These are phyloP conservation scores for Chondrus crispus DNA, from an alignment of 23 red algal genomes.

Conservation along the genomic window DNA sequence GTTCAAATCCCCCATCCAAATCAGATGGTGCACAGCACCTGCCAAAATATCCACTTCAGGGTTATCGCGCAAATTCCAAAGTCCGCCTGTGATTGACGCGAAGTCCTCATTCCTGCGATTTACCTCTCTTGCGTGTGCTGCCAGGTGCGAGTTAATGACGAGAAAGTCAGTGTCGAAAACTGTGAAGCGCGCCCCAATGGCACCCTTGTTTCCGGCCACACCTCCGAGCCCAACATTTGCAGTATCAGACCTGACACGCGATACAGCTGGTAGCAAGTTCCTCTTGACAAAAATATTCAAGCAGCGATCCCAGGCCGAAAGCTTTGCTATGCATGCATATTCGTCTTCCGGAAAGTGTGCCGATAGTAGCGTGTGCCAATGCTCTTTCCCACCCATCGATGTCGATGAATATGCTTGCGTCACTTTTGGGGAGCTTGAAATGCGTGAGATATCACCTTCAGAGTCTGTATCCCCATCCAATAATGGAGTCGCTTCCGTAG, in stretches of 20 bases:
- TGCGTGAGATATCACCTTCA: neutral
- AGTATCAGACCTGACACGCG: conserved; percentile 24
- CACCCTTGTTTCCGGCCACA: conserved; percentile 71
- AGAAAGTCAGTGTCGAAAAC: conserved; percentile 66
- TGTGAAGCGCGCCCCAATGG: conserved; percentile 52
- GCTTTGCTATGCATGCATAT: conserved; percentile 28
- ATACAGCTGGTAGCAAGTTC: neutral
- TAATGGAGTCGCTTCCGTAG: neutral
- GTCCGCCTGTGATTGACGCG: conserved; percentile 23
- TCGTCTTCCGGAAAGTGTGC: conserved; percentile 50
- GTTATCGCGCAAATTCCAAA: conserved; percentile 15
- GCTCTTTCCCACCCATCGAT: conserved; percentile 19
- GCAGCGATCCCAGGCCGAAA: conserved; percentile 27
- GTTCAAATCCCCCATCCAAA: conserved; percentile 96
- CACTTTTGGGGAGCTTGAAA: neutral
- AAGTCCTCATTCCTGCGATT: conserved; percentile 41
- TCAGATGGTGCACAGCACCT: conserved; percentile 47
- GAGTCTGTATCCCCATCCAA: neutral
- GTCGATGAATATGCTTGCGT: neutral
- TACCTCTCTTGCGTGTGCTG: conserved; percentile 61
- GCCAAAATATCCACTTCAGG: neutral
- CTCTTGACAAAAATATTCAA: conserved; percentile 28
- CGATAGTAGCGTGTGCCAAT: conserved; percentile 31
- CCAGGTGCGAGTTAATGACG: conserved; percentile 67
- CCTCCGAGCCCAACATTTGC: conserved; percentile 38